These are phyloP conservation scores for Suillus brevipes DNA, from an alignment of 768 basidiomycete genomes.

Conservation along the genomic window DNA sequence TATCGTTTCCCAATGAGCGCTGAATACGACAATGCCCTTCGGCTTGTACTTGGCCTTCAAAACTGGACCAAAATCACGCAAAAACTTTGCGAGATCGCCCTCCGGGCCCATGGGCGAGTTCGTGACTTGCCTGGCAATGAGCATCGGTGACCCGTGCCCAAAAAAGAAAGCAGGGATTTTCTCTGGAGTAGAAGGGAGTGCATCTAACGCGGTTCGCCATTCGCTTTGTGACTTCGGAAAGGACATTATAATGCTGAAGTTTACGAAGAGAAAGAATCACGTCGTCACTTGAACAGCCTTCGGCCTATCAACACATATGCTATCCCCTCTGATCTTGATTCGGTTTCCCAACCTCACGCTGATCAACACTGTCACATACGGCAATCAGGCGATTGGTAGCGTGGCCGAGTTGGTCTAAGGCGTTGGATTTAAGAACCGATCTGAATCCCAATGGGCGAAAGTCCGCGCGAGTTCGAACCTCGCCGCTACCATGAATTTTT, in stretches of 20 bases:
- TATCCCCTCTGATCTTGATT: no score
- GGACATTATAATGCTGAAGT: background rate
- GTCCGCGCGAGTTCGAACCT: slow-evolving; percentile 92
- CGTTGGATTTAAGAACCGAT: slow-evolving; percentile 77
- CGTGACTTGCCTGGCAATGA: slow-evolving; percentile 21
- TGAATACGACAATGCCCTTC: slow-evolving; percentile 79
- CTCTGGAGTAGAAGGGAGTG: slow-evolving; percentile 54
- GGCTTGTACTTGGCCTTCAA: slow-evolving; percentile 72
- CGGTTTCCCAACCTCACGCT: background rate
- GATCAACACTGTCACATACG: background rate
- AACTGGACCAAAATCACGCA: slow-evolving; percentile 64
- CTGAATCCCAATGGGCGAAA: slow-evolving; percentile 81
- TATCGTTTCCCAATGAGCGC: slow-evolving; percentile 78
- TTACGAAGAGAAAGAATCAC: background rate
- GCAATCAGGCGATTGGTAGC: slow-evolving; percentile 42
- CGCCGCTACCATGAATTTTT: slow-evolving; percentile 63
- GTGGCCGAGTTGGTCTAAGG: slow-evolving; percentile 92
- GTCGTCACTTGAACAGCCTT: background rate
- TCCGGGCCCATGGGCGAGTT: slow-evolving; percentile 40
- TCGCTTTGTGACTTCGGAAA: slow-evolving; percentile 38
- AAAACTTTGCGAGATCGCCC: slow-evolving; percentile 57
- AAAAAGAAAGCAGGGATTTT: slow-evolving; percentile 79
- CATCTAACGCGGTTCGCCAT: slow-evolving; percentile 55
- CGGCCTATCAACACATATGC: no score
- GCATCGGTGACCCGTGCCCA: slow-evolving; percentile 63